Evolutionary conservation across 768 basidiomycete genomes (phyloP).

Genomic region (Mycena capillaripes): DNA sequence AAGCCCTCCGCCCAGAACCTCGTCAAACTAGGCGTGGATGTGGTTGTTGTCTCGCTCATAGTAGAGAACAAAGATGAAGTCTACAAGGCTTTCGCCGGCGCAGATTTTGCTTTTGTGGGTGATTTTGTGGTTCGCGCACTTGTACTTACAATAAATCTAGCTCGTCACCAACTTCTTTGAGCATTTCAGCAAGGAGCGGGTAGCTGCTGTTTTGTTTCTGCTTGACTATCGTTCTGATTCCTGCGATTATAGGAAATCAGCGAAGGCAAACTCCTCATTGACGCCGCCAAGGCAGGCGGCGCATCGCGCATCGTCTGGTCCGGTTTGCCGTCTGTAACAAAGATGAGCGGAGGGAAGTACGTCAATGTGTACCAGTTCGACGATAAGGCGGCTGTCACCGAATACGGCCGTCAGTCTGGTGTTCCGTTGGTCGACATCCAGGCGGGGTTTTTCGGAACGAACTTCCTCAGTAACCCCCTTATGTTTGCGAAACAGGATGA

Average conservation of each 20-base stretch:
- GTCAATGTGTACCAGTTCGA: background rate
- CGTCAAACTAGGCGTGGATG: background rate
- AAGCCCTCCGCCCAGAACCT: slow-evolving; percentile 14
- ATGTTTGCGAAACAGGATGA: background rate
- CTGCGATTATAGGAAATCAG: background rate
- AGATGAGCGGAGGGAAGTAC: slow-evolving; percentile 17
- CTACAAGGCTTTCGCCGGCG: slow-evolving; percentile 14
- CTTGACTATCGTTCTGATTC: too few relatives aligned
- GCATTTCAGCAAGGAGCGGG: background rate
- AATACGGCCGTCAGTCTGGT: slow-evolving; percentile 18
- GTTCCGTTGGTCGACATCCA: slow-evolving; percentile 30
- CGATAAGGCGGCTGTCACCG: slow-evolving; percentile 15
- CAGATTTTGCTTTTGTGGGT: slow-evolving; percentile 22
- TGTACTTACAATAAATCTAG: background rate
- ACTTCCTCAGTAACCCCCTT: background rate
- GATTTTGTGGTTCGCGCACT: too few relatives aligned
- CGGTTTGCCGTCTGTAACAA: background rate
- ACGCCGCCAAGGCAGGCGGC: slow-evolving; percentile 22
- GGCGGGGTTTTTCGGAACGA: background rate
- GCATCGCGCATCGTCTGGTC: slow-evolving; percentile 23
- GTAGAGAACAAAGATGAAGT: slow-evolving; percentile 8
- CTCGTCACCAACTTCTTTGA: background rate
- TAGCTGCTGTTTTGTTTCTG: background rate
- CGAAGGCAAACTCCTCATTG: slow-evolving; percentile 24
- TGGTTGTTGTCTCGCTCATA: slow-evolving; percentile 8